Conservation (phyloP, 306 rosid species). For the Casuarina glauca region DNA sequence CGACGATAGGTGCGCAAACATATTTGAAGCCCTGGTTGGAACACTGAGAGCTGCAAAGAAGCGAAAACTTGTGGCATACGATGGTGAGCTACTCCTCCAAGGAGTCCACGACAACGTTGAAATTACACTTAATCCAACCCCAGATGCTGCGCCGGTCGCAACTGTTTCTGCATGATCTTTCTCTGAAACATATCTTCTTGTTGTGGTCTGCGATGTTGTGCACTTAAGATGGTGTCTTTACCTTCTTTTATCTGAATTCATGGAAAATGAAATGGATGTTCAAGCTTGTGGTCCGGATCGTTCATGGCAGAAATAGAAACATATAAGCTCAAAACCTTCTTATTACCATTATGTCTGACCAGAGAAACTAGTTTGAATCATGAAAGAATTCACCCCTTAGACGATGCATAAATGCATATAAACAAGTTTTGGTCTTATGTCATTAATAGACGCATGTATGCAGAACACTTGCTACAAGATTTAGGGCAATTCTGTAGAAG, state of each 20-base stretch:
- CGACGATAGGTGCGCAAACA: slow-evolving; percentile 87
- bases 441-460: too few relatives aligned
- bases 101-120: slow-evolving; percentile 96
- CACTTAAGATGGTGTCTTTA: background rate
- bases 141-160: slow-evolving; percentile 32
- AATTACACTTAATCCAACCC: slow-evolving; percentile 64
- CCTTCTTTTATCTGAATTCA: background rate
- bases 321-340: background rate
- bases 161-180: slow-evolving; percentile 2
- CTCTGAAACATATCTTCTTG: background rate
- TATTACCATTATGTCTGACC: too few relatives aligned
- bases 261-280: background rate
- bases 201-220: background rate
- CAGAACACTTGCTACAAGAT: background rate
- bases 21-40: slow-evolving; percentile 88
- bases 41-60: slow-evolving; percentile 90
- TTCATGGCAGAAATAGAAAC: background rate
- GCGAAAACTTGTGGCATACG: slow-evolving; percentile 63
- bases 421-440: too few relatives aligned
- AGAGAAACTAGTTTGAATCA: too few relatives aligned
- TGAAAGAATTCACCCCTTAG: too few relatives aligned
- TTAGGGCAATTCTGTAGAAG: background rate
- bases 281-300: background rate
- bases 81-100: slow-evolving; percentile 87
- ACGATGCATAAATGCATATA: too few relatives aligned